Evolutionary conservation across 2,329 filamentous ascomycete species (phyloP).

Genomic region (Pseudogymnoascus sp.): DNA sequence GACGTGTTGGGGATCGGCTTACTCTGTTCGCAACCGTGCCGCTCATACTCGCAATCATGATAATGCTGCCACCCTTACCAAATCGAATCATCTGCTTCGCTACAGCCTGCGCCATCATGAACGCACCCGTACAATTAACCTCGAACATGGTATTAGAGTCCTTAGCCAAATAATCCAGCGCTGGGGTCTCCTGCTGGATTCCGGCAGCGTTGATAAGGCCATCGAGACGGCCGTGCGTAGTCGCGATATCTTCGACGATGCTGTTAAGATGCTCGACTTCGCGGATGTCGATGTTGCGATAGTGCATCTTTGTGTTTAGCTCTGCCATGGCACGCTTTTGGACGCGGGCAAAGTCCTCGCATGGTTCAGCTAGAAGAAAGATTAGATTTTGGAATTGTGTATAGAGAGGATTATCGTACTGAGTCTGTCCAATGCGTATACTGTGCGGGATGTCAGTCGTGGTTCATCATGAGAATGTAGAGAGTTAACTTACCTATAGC

Average conservation of each 20-base stretch:
- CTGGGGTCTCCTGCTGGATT: slow-evolving; percentile 58
- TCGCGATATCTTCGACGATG: slow-evolving; percentile 50
- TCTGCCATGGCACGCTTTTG: slow-evolving; percentile 49
- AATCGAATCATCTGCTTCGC: slow-evolving; percentile 46
- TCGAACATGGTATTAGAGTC: slow-evolving; percentile 48
- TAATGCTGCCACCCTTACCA: slow-evolving; percentile 39
- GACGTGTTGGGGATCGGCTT: slow-evolving; percentile 10
- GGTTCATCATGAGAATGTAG: not conserved
- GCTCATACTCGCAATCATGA: slow-evolving; percentile 43
- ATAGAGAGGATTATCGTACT: slow-evolving; percentile 25
- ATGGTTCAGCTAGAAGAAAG: slow-evolving; percentile 25
- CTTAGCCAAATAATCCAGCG: slow-evolving; percentile 55
- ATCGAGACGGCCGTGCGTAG: slow-evolving; percentile 53
- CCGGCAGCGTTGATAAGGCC: slow-evolving; percentile 62
- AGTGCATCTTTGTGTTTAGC: slow-evolving; percentile 54
- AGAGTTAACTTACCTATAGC: slow-evolving; percentile 42
- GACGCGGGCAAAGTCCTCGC: slow-evolving; percentile 49
- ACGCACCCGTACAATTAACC: slow-evolving; percentile 61
- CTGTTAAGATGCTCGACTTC: slow-evolving; percentile 51
- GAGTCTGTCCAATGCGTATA: slow-evolving; percentile 36
- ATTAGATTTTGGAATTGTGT: not conserved
- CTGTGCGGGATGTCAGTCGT: slow-evolving; percentile 15
- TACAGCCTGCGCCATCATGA: slow-evolving; percentile 61
- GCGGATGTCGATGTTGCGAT: slow-evolving; percentile 59
- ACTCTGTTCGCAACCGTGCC: slow-evolving; percentile 20